Base-by-base conservation (phyloP, 2,329 filamentous ascomycete species). In the Pestalotiopsis sp. region DNA sequence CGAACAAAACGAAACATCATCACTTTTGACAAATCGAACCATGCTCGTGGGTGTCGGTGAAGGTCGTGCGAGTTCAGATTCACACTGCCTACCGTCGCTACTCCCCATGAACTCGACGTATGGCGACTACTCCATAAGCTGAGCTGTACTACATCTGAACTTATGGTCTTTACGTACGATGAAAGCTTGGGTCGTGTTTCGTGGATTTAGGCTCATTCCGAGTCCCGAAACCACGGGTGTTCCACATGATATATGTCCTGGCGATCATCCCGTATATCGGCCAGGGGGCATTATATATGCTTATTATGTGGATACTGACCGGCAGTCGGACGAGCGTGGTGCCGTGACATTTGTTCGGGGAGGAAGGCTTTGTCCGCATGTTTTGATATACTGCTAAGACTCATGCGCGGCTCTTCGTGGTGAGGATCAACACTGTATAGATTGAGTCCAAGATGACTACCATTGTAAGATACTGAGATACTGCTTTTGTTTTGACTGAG, bases 171-270 rank as follows among this genome's bases (percentile, higher is more conserved):
- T 27, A 27, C 14, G 27, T 59, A 36, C 23, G 1, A 36, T 27
- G 57, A 59, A 36, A 23, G 13, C 57, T 14, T 20, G 7, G 11
- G 13, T n/a, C 20, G 27, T 65, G 31, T 58, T 25, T 65, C 45
- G 52, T 65, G 45, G 27, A 65, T 65, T 65, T 65, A 65, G 64
- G 64, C 64, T 65, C 64, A 38, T 65, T 58, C 64, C 64, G 64
- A 65, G 64, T 65, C 52, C 45, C 64, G 64, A 65, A 65, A 65
- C 64, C 9, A 20, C 62, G 62, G 62, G 62, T 64, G 62, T 64
- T n/a, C 20, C 62, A 63, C 57, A 23, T 17, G 38, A 7, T 41
- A 38, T 27, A 63, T 39, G 36, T 63, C 36, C 60, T 36, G 60
- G 60, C n/a, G 20, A 41, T 41, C 31, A 20, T 13, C 31, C 9